Evolutionary conservation across 139 green algal genomes (phyloP).

Genomic region (Monoraphidium neglectum): DNA sequence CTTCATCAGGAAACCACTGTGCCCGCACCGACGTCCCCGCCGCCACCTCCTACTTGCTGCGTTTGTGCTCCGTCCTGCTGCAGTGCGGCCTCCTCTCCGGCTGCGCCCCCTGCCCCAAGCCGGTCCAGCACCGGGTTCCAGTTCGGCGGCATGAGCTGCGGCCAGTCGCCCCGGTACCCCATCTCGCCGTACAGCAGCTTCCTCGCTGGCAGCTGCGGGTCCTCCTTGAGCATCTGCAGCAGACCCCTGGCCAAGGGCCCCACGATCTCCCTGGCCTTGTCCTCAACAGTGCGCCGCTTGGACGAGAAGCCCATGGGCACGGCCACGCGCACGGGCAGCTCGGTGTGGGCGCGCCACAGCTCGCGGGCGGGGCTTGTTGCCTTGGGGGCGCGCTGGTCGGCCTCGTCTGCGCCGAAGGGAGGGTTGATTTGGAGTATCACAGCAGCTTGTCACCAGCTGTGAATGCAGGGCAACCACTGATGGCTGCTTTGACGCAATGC

Average conservation of each 20-base stretch:
- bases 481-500: too few species aligned
- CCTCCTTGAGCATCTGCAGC: constrained; percentile 28
- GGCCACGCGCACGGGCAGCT: constrained; percentile 22
- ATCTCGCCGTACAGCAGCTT: constrained; percentile 42
- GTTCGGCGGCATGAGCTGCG: constrained; percentile 26
- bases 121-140: constrained; percentile 34
- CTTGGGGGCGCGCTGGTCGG: constrained; percentile 34
- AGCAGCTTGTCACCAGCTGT: too few species aligned
- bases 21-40: too few species aligned
- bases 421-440: too few species aligned
- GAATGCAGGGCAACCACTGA: too few species aligned
- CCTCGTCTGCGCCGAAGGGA: too few species aligned
- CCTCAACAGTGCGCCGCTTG: constrained; percentile 16
- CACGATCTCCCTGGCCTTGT: constrained; percentile 16
- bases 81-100: too few species aligned
- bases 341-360: constrained; percentile 15
- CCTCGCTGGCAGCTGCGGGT: constrained; percentile 12
- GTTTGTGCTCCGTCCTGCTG: too few species aligned
- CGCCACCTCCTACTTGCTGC: too few species aligned
- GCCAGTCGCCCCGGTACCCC: constrained; percentile 48
- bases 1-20: too few species aligned
- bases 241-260: neutral
- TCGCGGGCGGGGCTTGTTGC: neutral
- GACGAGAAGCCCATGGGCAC: neutral
- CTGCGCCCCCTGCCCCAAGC: constrained; percentile 7